Base-by-base conservation (phyloP, 169 alveolate species). In the Hepatocystis sp. region DNA sequence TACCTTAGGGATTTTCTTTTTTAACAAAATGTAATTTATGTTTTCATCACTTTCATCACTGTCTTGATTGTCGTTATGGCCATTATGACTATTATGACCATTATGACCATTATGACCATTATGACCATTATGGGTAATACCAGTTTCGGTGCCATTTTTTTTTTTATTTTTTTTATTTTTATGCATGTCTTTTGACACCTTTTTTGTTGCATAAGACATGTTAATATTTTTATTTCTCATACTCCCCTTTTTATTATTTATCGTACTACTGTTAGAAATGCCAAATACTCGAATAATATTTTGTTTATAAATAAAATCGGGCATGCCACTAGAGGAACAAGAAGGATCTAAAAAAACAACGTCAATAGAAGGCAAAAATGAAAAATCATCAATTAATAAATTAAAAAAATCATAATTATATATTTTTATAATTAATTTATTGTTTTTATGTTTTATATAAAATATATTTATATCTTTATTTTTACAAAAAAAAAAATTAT, bases 251-350 rank as follows among this genome's bases (percentile, higher is more conserved):
- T n/a, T n/a, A n/a, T n/a, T n/a, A n/a, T n/a, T n/a, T n/a, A n/a
- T n/a, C n/a, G n/a, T n/a, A n/a, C n/a, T n/a, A n/a, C 34, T 47
- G 0, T 19, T 30, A 10, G 64, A 1, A 8, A 4, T 11, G 2
- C 4, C n/a, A 28, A 46, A 78, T 17, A 47, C 34, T 1, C 36
- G 15, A 0, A 3, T 30, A 55, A 78, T 46, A 27, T 66, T 61
- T 11, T 36, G 40, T 40, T 78, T 78, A 13, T 47, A 49, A 8
- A 40, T 44, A 60, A 78, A 78, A 44, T 78, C 89, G 0, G 84
- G 89, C 89, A 78, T 78, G 5, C 89, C 89, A 27, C 89, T 78
- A 15, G 89, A 78, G 7, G 89, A 78, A 28, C 89, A 78, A 17
- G 84, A 61, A 2, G 89, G 89, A 19, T 78, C 89, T 17, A 78